Base-by-base conservation (phyloP, 192 early-diverging fungal species). In the Linnemannia exigua region DNA sequence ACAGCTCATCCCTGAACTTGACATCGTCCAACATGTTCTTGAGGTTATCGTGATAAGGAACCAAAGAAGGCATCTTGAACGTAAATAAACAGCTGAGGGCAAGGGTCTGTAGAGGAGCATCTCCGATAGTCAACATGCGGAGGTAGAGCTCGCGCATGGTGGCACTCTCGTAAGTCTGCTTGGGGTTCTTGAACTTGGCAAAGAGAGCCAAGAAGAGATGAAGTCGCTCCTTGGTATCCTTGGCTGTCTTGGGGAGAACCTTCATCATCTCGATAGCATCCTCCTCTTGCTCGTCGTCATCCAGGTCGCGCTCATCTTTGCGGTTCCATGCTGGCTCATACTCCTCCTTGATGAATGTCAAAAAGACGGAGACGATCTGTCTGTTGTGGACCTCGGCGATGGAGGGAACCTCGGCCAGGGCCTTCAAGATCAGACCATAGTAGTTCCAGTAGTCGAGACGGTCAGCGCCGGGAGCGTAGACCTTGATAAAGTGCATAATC, bases 1-100 rank as follows among this genome's bases (percentile, higher is more conserved):
- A 89, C 31, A 99, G 90, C 76, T 94, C 93, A 79, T 99, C 98
- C n/a, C 98, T 94, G 92, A 98, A 99, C 76, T 94, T 95, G 67
- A 90, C 89, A 35, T 99, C 98, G 54, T 97, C 94, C 8, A 95
- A 85, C 46, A 99, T 85, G 22, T 91, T 91, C 61, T 91, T 91
- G 77, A 99, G 88, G 46, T 94, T 91, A 33, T 98, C 97, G 25
- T 89, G 90, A 76, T 97, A 96, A 37, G 93, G 92, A 17, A 84
- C 80, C 31, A 99, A 72, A 6, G 91, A 90, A 1, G 91, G 86
- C 19, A 92, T 84, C 76, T 95, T 95, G 96, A 96, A 99, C 0
- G 94, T 91, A 44, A 96, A 89, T 68, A 99, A 48, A 80, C 97
- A 98, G 51, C 96, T 94, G 1, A 99, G 88, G 5, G 97, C 96